Base-by-base conservation (phyloP, 331 rosid genomes). In the Telfairia occidentalis region DNA sequence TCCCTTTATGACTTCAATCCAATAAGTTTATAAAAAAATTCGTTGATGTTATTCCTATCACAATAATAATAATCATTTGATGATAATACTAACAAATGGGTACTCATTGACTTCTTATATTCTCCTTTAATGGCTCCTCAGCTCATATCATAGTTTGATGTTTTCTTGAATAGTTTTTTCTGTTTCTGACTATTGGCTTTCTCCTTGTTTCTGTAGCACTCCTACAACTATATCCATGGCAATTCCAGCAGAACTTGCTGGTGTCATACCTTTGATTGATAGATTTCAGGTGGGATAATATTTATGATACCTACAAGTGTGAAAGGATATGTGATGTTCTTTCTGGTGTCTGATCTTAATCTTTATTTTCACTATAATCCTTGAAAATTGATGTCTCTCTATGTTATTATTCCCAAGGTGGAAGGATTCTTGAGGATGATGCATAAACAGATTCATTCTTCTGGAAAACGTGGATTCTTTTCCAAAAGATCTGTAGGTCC, bases 361-460 rank as follows among this genome's bases (percentile, higher is more conserved):
- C 53, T 37, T 73, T 73, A 0, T 35, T 10, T 23, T 34, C 3
- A 5, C 61, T 21, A 57, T 50, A 37, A 38, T 40, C 37, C 57
- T 76, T 69, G 45, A 34, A 19, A 53, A 21, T 13, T 46, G 21
- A 76, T 29, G 28, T 28, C 46, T 9, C 74, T 55, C 23, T 81
- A 73, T 69, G 12, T 12, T 67, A 26, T 70, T 55, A 59, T 76
- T 42, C 26, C 75, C 19, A 16, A 94, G 98, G 97, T 92, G 71
- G 99, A 95, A 21, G 97, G 89, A 26, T 95, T 95, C 81, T 71
- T 95, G 53, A 95, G 89, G 80, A 61, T 83, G 70, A 92, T 95
- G 99, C 97, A 92, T 78, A 95, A 92, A 74, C 99, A 95, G 78
- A 95, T 95, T 71, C 97, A 92, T 76, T 92, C 99, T 30, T 85